phyloP scores from a whole-genome alignment of 2,329 filamentous ascomycete species.

The Rutstroemia sydowiana region DNA sequence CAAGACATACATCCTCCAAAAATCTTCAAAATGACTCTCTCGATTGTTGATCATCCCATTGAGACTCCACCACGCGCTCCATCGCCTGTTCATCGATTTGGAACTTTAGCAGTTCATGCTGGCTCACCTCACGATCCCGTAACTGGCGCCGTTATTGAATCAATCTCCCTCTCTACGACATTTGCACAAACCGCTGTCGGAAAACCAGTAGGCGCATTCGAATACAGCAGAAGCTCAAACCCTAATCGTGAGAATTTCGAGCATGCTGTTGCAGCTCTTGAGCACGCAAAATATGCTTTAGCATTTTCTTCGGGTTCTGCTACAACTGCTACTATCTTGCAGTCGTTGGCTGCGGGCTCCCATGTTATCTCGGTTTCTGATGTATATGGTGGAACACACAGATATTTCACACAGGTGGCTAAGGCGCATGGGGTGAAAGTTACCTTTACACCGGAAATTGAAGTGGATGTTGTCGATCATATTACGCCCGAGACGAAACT shows the following conservation, averaged over 20 bases:
- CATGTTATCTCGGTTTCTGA: conserved; percentile 96
- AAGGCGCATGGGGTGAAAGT: conserved; percentile 89
- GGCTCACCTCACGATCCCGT: conserved; percentile 83
- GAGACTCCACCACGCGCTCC: conserved; percentile 67
- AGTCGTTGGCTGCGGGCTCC: conserved; percentile 81
- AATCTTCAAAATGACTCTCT: conserved; percentile 18
- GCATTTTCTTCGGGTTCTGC: conserved; percentile 93
- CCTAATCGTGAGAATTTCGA: conserved; percentile 96
- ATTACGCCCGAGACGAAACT: conserved; percentile 86
- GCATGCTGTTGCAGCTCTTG: conserved; percentile 79
- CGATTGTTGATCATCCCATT: conserved; percentile 44
- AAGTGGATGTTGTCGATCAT: conserved; percentile 75
- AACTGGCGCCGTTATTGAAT: conserved; percentile 91
- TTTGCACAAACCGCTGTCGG: conserved; percentile 89
- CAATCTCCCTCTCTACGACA: conserved; percentile 93
- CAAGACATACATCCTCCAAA: background rate
- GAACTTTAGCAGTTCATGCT: conserved; percentile 90
- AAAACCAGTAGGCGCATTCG: conserved; percentile 78
- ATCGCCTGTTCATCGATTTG: conserved; percentile 73
- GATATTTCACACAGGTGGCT: conserved; percentile 98
- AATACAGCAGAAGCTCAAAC: conserved; percentile 91
- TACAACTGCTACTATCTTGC: conserved; percentile 86
- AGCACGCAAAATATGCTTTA: conserved; percentile 86
- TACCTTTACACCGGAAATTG: conserved; percentile 89
- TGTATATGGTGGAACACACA: conserved; percentile 95